phyloP scores from a whole-genome alignment of 129 eudicot genomes.

The Artemisia argyi region DNA sequence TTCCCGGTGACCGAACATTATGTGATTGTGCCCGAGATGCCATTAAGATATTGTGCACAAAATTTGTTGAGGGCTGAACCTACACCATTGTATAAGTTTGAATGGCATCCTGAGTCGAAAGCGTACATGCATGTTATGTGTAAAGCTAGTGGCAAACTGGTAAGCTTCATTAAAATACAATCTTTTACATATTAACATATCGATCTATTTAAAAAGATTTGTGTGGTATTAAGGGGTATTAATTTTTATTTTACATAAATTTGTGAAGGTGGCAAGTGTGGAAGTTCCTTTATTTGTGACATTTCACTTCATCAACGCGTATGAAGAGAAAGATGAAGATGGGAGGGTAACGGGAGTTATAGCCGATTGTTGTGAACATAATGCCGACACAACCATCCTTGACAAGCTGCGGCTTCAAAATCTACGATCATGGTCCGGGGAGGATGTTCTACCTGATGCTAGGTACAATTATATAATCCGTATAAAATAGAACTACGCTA shows the following conservation, averaged over 20 bases:
- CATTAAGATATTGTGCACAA: slow-evolving; percentile 88
- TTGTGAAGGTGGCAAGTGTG: slow-evolving; percentile 83
- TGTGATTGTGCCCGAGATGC: slow-evolving; percentile 93
- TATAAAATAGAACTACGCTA: background rate
- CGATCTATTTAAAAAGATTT: background rate
- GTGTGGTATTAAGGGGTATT: too few species aligned
- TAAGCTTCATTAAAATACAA: slow-evolving; percentile 32
- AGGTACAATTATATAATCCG: slow-evolving; percentile 35
- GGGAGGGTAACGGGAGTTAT: slow-evolving; percentile 70
- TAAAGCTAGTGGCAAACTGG: slow-evolving; percentile 89
- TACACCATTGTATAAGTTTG: slow-evolving; percentile 88
- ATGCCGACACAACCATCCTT: slow-evolving; percentile 76
- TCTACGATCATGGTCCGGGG: slow-evolving; percentile 63
- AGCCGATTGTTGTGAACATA: slow-evolving; percentile 94
- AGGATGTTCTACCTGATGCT: slow-evolving; percentile 86
- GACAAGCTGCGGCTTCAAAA: slow-evolving; percentile 77
- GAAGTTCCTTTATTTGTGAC: slow-evolving; percentile 92
- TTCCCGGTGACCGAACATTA: slow-evolving; percentile 94
- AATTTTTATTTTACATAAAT: background rate
- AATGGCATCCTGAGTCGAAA: slow-evolving; percentile 95
- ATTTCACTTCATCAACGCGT: slow-evolving; percentile 96
- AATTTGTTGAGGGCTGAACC: slow-evolving; percentile 88
- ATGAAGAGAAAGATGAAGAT: slow-evolving; percentile 93
- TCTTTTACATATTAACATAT: background rate
- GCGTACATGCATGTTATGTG: slow-evolving; percentile 94